Base-by-base conservation (phyloP, 2,329 filamentous ascomycete species). In the Fusarium beomiforme region DNA sequence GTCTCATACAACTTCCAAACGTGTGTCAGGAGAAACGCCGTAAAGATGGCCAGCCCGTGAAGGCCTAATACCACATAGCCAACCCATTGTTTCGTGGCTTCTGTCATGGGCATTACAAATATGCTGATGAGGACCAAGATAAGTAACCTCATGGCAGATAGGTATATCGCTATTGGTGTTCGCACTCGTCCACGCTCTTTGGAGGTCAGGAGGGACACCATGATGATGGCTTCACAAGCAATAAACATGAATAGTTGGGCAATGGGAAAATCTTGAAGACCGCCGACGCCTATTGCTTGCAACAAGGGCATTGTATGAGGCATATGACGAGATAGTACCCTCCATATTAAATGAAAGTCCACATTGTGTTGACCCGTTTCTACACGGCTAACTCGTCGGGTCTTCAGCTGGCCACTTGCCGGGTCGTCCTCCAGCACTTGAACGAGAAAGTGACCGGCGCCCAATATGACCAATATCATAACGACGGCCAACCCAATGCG, bases 381-480 rank as follows among this genome's bases (percentile, higher is more conserved):
- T 0, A 21, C 8, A 2, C 2, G 24, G 9, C 14, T 26, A 10
- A 10, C 6, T n/a, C 2, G n/a, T 8, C 19, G 26, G 5, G 36
- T 17, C 13, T 23, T 55, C 24, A 17, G 36, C 5, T 55, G 39
- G 6, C 19, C 26, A 2, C 11, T 21, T 6, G 2, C 11, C 1
- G 31, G 29, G 11, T 17, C 36, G 8, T 41, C 36, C 7, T 41
- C 36, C 13, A 59, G 17, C 12, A 33, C 23, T 26, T 21, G 29
- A 3, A 41, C 14, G 2, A 59, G 56, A 19, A 59, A 59, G 34
- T 59, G 36, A 3, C 36, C 37, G 1, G 29, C 56, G 4, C 19
- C 47, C 7, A 59, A 24, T 4, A 59, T 42, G 16, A 59, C 34
- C 19, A 55, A 17, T 10, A 59, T 19, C 56, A 59, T 59, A 8